These are phyloP conservation scores for Novakomyces olei DNA, from an alignment of 805 yeast species.

Conservation along the genomic window DNA sequence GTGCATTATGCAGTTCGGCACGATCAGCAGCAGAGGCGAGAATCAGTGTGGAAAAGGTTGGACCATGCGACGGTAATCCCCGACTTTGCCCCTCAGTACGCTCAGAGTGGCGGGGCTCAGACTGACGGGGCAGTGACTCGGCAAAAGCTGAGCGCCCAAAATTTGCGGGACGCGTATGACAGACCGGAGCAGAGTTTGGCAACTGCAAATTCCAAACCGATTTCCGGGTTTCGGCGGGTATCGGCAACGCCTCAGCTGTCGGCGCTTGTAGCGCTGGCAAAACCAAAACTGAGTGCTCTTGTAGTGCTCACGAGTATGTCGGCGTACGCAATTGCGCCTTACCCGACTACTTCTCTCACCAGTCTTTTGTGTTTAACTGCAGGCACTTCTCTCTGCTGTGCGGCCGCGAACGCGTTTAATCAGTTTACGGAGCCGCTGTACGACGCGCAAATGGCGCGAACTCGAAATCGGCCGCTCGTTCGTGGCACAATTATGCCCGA, in stretches of 20 bases:
- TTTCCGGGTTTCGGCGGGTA: too few relatives aligned
- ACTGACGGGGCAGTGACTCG: too few relatives aligned
- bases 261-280: slow-evolving; percentile 42
- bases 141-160: too few relatives aligned
- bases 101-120: too few relatives aligned
- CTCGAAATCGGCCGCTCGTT: slow-evolving; percentile 76
- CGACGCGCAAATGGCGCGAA: slow-evolving; percentile 71
- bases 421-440: slow-evolving; percentile 91
- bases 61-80: too few relatives aligned
- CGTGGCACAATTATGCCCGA: slow-evolving; percentile 50
- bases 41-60: too few relatives aligned
- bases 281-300: slow-evolving; percentile 68
- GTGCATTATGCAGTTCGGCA: too few relatives aligned
- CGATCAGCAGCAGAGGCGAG: too few relatives aligned
- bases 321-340: slow-evolving; percentile 77
- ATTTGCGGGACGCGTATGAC: too few relatives aligned
- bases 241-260: slow-evolving; percentile 1
- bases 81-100: too few relatives aligned
- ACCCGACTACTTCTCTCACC: slow-evolving; percentile 21
- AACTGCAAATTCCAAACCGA: too few relatives aligned
- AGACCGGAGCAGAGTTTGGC: too few relatives aligned
- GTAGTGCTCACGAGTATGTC: slow-evolving; percentile 85
- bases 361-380: slow-evolving; percentile 50
- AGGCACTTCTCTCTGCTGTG: slow-evolving; percentile 76
- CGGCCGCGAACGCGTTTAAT: slow-evolving; percentile 89